Evolutionary conservation across 805 yeast species (phyloP).

Genomic region (Candida ipomoeae): DNA sequence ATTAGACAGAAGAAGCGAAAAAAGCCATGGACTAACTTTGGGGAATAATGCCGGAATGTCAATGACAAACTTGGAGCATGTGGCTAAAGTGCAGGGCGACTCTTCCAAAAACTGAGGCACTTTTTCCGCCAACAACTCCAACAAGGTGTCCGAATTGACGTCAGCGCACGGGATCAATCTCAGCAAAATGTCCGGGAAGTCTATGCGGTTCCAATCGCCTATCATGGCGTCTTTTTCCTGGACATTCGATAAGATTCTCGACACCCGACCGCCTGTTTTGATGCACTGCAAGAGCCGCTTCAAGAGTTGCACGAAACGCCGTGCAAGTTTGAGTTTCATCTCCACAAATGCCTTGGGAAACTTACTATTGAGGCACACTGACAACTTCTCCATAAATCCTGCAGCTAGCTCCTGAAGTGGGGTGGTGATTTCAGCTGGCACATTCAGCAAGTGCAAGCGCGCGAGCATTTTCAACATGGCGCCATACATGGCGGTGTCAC

Average conservation of each 20-base stretch:
- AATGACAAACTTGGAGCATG: constrained; percentile 28
- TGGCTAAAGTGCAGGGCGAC: constrained; percentile 7
- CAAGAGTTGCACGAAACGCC: constrained; percentile 48
- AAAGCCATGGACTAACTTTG: constrained; percentile 51
- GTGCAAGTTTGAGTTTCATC: constrained; percentile 53
- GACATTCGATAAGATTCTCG: constrained; percentile 40
- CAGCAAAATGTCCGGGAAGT: constrained; percentile 40
- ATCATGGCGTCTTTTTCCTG: constrained; percentile 48
- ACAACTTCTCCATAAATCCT: constrained; percentile 44
- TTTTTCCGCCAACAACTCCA: constrained; percentile 33
- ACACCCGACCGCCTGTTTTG: constrained; percentile 50
- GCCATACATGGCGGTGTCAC: constrained; percentile 62
- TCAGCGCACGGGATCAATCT: constrained; percentile 51
- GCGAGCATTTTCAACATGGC: constrained; percentile 54
- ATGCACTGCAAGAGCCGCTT: constrained; percentile 52
- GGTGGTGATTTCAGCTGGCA: constrained; percentile 52
- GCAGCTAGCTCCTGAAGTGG: constrained; percentile 53
- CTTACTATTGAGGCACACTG: constrained; percentile 32
- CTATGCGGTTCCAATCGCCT: constrained; percentile 55
- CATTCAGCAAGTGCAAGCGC: constrained; percentile 47
- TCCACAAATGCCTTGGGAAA: constrained; percentile 49
- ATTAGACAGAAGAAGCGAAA: constrained; percentile 50
- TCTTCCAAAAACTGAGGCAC: constrained; percentile 28
- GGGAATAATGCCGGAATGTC: constrained; percentile 45
- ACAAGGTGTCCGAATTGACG: constrained; percentile 26